phyloP scores from a whole-genome alignment of 768 basidiomycete genomes.

The Pholiota molesta region DNA sequence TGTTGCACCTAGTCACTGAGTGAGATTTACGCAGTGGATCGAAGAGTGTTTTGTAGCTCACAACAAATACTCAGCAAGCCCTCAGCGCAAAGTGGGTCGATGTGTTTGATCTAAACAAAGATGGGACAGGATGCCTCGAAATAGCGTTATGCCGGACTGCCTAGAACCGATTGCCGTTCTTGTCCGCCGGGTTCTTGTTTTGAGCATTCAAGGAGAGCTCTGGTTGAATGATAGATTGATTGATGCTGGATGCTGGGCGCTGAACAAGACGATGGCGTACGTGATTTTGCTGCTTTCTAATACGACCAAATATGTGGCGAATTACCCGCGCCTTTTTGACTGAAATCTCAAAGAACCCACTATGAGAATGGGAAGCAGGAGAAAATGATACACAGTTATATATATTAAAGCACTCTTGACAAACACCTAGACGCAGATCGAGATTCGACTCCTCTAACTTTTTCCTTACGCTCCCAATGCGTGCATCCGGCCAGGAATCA shows the following conservation, averaged over 20 bases:
- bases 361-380: neutral
- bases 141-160: neutral
- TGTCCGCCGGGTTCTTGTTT: neutral
- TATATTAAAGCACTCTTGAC: slow-evolving; percentile 20
- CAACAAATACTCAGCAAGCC: neutral
- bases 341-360: too few species aligned
- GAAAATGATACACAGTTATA: slow-evolving; percentile 7
- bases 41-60: neutral
- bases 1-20: neutral
- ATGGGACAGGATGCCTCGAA: neutral
- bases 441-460: neutral
- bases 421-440: slow-evolving; percentile 13
- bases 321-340: too few species aligned
- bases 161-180: neutral
- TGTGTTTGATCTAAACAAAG: neutral
- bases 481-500: neutral
- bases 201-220: neutral
- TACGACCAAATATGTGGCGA: too few species aligned
- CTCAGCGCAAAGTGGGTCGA: neutral
- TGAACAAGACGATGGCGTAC: too few species aligned
- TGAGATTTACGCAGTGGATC: neutral
- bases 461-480: neutral
- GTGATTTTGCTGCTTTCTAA: too few species aligned
- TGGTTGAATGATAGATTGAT: neutral
- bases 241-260: too few species aligned